Base-by-base conservation (phyloP, 495 filamentous ascomycete genomes). In the Articulospora tetracladia region DNA sequence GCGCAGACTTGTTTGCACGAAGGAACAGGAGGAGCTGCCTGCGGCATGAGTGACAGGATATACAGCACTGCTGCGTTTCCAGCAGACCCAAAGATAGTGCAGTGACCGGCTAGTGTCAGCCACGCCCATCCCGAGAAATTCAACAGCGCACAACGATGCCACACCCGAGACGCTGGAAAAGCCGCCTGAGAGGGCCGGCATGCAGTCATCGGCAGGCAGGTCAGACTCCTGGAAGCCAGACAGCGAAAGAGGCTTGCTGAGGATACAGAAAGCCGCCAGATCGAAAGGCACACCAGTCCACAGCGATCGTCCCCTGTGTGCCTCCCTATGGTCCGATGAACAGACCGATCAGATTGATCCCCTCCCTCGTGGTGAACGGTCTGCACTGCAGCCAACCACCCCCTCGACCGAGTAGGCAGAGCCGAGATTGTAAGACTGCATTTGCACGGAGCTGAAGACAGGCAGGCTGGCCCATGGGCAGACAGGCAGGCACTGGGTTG, bases 391-490 rank as follows among this genome's bases (percentile, higher is more conserved):
- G 30, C 30, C 30, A 34, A 7, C 30, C 39, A 8, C 4, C 3
- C 39, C 39, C 15, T 17, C 39, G 39, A n/a, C 39, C 15, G 25
- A 23, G 49, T 53, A 32, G 28, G 27, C 24, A 12, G 27, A 6
- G 27, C 51, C 51, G 25, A 53, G 13, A 30, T 32, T 53, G 11
- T 19, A 30, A 27, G 28, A 28, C 3, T 20, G 51, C 51, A 53
- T 6, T 17, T 13, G 27, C n/a, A 53, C 51, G 51, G 27, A 53
- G 51, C 51, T 53, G 25, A 53, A 34, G 23, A 32, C 51, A 28
- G 25, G 48, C 39, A 44, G 15, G n/a, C 17, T 3, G 3, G 3
- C 17, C 39, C 39, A 44, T 7, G n/a, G n/a, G n/a, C n/a, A n/a
- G n/a, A n/a, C n/a, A n/a, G n/a, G n/a, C n/a, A n/a, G n/a, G n/a